Base-by-base conservation (phyloP, 2,329 filamentous ascomycete species). In the Colletotrichum sp. region DNA sequence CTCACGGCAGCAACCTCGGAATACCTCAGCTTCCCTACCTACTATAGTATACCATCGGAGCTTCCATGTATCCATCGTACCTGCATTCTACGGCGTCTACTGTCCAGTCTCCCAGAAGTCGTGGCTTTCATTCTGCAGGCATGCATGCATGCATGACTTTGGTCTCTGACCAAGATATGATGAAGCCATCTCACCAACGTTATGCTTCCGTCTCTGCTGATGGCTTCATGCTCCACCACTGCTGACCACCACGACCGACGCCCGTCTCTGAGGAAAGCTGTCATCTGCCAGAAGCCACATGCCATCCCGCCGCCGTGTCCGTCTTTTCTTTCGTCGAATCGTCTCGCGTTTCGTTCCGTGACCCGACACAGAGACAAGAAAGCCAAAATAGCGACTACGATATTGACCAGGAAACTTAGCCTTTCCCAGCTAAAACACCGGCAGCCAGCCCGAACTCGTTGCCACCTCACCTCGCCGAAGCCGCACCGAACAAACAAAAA, bases 141-240 rank as follows among this genome's bases (percentile, higher is more conserved):
- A 63, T 74, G 28, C 55, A 55, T 61, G 72, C 57, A 66, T 59
- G 28, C 55, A 59, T 24, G 48, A 18, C 59, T 36, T 34, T 43
- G 8, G n/a, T 8, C 24, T 28, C 43, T 48, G 7, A 36, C 28
- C 32, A 39, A 43, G 34, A 43, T 21, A 24, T 48, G 57, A 68
- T 39, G 30, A 73, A 36, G 57, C 66, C 48, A 67, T 70, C 59
- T 71, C 67, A 64, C 66, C 13, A 67, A 63, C 34, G n/a, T 74
- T 43, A 75, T 69, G 63, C 69, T 18, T 67, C 61, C 39, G 6
- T 55, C 52, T 43, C 55, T 43, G 28, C 32, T 12, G 18, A 34
- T 43, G 34, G 68, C 32, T 30, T 71, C 16, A n/a, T 21, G 26
- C 55, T 28, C 24, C 48, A 16, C 39, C n/a, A 10, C 32, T 18